These are phyloP conservation scores for Ceratocystis cubensis DNA, from an alignment of 2,329 filamentous ascomycete genomes.

Conservation along the genomic window DNA sequence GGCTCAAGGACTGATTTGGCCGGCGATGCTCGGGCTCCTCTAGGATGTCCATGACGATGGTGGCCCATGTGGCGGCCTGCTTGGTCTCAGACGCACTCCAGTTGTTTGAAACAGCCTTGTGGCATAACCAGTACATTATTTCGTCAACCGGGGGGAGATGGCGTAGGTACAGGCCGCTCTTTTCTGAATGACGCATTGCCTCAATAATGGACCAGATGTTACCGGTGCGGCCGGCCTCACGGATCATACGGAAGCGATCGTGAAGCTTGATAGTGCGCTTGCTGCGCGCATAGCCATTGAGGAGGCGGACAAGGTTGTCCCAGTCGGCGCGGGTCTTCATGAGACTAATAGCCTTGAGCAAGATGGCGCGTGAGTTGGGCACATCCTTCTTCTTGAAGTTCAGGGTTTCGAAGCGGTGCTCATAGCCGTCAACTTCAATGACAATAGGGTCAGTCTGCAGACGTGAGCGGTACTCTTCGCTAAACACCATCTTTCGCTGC, in stretches of 20 bases:
- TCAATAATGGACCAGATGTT: slow-evolving; percentile 38
- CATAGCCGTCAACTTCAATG: slow-evolving; percentile 46
- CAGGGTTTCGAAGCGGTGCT: slow-evolving; percentile 39
- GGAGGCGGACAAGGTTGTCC: slow-evolving; percentile 39
- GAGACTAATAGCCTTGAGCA: slow-evolving; percentile 31
- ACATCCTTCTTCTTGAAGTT: slow-evolving; percentile 32
- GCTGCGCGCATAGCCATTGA: slow-evolving; percentile 38
- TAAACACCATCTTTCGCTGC: slow-evolving; percentile 43
- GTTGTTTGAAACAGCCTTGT: slow-evolving; percentile 32
- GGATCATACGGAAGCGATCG: slow-evolving; percentile 33
- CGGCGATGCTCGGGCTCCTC: slow-evolving; percentile 32
- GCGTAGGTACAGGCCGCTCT: slow-evolving; percentile 36
- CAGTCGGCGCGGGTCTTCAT: slow-evolving; percentile 41
- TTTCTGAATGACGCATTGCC: slow-evolving; percentile 34
- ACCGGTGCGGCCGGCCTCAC: slow-evolving; percentile 32
- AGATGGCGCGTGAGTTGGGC: slow-evolving; percentile 32
- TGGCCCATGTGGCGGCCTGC: slow-evolving; percentile 35
- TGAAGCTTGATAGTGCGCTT: slow-evolving; percentile 29
- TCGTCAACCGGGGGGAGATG: slow-evolving; percentile 26
- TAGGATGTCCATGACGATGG: slow-evolving; percentile 39
- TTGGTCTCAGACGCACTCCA: slow-evolving; percentile 30
- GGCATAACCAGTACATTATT: slow-evolving; percentile 31
- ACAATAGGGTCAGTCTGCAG: slow-evolving; percentile 44
- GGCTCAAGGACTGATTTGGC: slow-evolving; percentile 21
- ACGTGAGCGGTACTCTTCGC: slow-evolving; percentile 33